Evolutionary conservation across 2,329 filamentous ascomycete genomes (phyloP), one percentile per base, ranked within the genome.

Genomic region (Penicillium palitans): DNA sequence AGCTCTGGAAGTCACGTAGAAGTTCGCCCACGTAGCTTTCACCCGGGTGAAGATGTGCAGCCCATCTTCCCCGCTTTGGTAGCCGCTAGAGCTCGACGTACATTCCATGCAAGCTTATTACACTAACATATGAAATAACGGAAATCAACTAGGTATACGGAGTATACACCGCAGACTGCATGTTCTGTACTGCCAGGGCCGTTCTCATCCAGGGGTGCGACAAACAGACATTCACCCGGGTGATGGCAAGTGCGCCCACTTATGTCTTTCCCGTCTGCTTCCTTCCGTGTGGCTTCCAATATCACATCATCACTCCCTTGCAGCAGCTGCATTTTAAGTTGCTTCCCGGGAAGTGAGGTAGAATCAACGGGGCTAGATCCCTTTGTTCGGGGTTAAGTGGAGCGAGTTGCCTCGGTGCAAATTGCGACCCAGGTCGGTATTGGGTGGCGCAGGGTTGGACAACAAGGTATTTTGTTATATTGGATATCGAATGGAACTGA

Each of bases 281-380:
- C 17, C 5, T 48, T 33, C 52, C 31, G 31, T 37, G 39, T 52
- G 21, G 47, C 24, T 33, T 44, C 9, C n/a, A 27, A 52, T 33
- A 52, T 57, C 54, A 52, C 31, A 31, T 46, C 40, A 45, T 52
- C 21, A 35, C 40, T 57, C 54, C 47, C 49, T 47, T 54, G 33
- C 41, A 53, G 40, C 17, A 8, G 29, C n/a, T 52, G 6, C n/a
- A 5, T 17, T 42, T 52, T 33, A 44, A 44, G 49, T 44, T 44
- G 24, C 10, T 5, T 27, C 17, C 21, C 37, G 8, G 8, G 5
- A 37, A 33, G 9, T 17, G 29, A 39, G 24, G 35, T 29, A 12
- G 25, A 8, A 12, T 24, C 17, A 29, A 35, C 19, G 19, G 25
- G 25, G 25, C 25, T 24, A 24, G 35, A 29, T 42, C 35, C 41